Base-by-base conservation (phyloP, 352 stramenopile genomes). In the Pythium graminicola region DNA sequence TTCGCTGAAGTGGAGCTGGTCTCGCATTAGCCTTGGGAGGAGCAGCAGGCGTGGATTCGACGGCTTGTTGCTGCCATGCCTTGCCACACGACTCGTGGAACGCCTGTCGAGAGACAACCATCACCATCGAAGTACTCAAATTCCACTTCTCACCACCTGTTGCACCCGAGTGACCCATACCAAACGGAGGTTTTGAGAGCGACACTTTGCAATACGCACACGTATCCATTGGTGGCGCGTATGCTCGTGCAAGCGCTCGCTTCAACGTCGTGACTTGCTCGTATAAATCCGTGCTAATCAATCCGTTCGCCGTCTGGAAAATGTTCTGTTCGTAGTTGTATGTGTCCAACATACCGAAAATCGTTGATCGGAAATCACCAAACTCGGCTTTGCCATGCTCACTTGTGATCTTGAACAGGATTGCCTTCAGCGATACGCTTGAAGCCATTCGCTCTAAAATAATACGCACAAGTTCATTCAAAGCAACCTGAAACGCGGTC, bases 371-470 rank as follows among this genome's bases (percentile, higher is more conserved):
- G 64, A 98, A 95, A 57, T 98, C 93, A 19, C 90, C 91, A 57
- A 98, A 94, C 36, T 89, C 81, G 61, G 85, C 94, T 49, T 88
- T 87, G 9, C 88, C 86, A 67, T 97, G 86, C 63, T 97, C 93
- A 41, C 86, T 96, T 44, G 91, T 97, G 49, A 98, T 95, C 72
- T 98, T 98, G 50, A 95, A 93, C 46, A 98, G 67, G 31, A 98
- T 92, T 56, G 94, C 89, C 63, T 87, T 89, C 10, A 97, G 67
- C 27, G 91, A 95, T 45, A 98, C 90, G 27, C 81, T 96, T 2
- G 87, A 95, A 27, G 95, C 87, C 89, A 98, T 97, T 31, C 89
- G 76, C 65, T 97, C 89, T 39, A 98, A 90, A 50, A 95, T 95
- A 58, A 97, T 86, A 22, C 87, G 82, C 31, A 97, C 85, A 44